Evolutionary conservation across 495 filamentous ascomycete genomes (phyloP), one percentile per base, ranked within the genome.

Genomic region (Lasiosphaeris hirsuta): DNA sequence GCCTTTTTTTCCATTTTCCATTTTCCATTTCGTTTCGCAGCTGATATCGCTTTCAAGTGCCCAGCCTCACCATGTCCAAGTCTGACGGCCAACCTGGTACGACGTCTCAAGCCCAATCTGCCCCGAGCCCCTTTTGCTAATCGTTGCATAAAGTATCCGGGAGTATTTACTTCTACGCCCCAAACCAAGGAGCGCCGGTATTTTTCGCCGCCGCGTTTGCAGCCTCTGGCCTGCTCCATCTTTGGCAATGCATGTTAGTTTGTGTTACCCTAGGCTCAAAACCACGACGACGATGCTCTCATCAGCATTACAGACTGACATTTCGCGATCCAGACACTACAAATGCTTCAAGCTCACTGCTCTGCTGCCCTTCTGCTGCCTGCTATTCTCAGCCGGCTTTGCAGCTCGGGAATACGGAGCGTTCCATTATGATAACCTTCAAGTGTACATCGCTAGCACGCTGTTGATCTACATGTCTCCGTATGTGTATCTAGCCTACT

Each of bases 81-180:
- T 30, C 23, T 30, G 52, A 58, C 41, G 67, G 69, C 56, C 57
- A 61, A 10, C 61, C 64, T 3, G 50, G 67, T 69, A 65, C 5
- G 59, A 62, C 33, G 2, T n/a, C 37, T 30, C 23, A 30, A 30
- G 23, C 35, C 8, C 42, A 7, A 10, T n/a, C 4, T 43, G 3
- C 1, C 36, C 6, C n/a, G 2, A 9, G 53, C 18, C 10, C 19
- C 37, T 46, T 39, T 59, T 9, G 50, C 36, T 36, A 51, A 1
- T 34, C 44, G 15, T 41, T 7, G 2, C n/a, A 46, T 50, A 4
- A 50, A 66, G 69, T 72, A 8, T 55, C 59, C 4, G 62, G 54
- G 7, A 72, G 69, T 50, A 17, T 72, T 3, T 72, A 63, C 46
- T 51, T 72, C 37, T 72, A 69, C 56, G 70, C 58, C n/a, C 70